Conservation (phyloP, 164 flowering plant genomes). For the Hamamelis virginiana region DNA sequence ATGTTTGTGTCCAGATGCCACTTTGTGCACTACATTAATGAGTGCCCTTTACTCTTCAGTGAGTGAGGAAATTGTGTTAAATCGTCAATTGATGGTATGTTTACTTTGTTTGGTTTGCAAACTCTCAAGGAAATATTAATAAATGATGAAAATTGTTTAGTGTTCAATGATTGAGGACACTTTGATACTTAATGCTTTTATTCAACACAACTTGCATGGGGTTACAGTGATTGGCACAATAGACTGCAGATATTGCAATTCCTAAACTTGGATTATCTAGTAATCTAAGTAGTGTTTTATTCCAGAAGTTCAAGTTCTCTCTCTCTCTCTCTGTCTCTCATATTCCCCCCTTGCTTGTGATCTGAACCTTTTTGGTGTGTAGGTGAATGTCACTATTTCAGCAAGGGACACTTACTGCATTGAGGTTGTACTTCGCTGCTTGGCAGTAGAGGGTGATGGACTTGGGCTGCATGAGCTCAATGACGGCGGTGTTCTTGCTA, state of each 20-base stretch:
- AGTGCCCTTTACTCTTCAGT: constrained; percentile 94
- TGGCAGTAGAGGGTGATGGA: constrained; percentile 87
- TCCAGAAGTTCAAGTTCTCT: no score
- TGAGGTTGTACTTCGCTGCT: constrained; percentile 81
- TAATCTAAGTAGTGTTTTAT: no score
- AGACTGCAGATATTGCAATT: no score
- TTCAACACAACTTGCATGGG: no score
- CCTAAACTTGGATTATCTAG: no score
- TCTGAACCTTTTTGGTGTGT: constrained; percentile 10
- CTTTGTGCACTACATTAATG: constrained; percentile 74
- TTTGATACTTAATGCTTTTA: not conserved
- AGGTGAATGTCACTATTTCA: constrained; percentile 76
- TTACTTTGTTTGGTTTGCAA: not conserved
- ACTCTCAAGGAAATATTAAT: not conserved
- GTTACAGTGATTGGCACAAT: no score
- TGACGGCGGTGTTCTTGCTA: constrained; percentile 92
- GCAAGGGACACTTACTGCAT: constrained; percentile 61
- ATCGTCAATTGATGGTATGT: constrained; percentile 78
- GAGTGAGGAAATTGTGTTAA: constrained; percentile 66
- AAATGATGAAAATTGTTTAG: not conserved
- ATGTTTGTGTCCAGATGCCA: constrained; percentile 83
- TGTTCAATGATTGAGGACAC: not conserved
- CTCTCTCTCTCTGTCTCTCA: not conserved
- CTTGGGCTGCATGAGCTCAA: constrained; percentile 52
- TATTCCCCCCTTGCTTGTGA: not conserved